Evolutionary conservation across 257 asterid species (phyloP).

Genomic region (Solanum paucissectum): DNA sequence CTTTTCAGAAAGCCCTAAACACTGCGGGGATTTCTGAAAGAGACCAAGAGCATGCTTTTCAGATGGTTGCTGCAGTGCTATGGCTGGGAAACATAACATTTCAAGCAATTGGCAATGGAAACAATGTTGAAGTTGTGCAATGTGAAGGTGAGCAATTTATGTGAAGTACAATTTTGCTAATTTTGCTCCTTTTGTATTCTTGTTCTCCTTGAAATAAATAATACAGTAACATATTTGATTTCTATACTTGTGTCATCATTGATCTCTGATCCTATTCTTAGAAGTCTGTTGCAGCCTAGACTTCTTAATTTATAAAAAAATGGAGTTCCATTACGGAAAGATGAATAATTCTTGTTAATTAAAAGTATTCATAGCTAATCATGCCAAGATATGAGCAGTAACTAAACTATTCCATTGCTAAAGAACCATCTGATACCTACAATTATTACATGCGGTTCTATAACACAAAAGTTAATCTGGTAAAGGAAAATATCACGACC

Average conservation of each 20-base stretch:
- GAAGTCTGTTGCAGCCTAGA: not conserved
- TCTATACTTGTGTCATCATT: not conserved
- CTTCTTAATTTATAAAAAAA: not conserved
- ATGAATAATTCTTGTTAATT: not conserved
- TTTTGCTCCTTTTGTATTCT: not conserved
- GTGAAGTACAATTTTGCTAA: not conserved
- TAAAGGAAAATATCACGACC: not conserved
- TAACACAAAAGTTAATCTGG: not conserved
- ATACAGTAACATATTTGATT: not conserved
- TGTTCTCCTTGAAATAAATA: not conserved
- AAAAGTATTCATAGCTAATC: too few species aligned
- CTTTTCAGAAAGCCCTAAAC: constrained; percentile 61
- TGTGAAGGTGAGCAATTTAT: constrained; percentile 60
- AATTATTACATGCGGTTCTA: not conserved
- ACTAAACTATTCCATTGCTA: not conserved
- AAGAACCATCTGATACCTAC: not conserved
- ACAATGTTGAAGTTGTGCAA: constrained; percentile 56
- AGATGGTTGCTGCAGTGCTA: constrained; percentile 81
- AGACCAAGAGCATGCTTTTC: constrained; percentile 65
- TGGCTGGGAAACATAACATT: constrained; percentile 96
- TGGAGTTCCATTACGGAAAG: not conserved
- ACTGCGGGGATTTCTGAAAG: constrained; percentile 48
- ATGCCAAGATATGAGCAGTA: not conserved
- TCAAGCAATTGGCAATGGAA: constrained; percentile 46
- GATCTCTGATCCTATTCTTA: not conserved